Percentiles rank a stretch among this genome's conserved stretches.
Evolutionary conservation across 257 asterid species (phyloP).

Genomic region (Nicotiana tomentosiformis): DNA sequence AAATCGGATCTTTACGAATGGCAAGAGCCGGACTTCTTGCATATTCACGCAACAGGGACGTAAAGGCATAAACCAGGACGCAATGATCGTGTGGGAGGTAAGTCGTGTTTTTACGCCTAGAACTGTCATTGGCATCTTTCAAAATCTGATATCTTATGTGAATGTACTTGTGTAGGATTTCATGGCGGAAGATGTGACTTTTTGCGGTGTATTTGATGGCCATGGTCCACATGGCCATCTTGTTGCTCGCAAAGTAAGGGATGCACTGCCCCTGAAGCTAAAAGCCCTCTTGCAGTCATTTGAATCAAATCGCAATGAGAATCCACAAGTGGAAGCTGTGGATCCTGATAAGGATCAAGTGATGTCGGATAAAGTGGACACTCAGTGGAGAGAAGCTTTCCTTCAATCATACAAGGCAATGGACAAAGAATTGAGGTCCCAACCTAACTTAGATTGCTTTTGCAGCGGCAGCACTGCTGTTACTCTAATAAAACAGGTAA

Average conservation of each 20-base stretch:
- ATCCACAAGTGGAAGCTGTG: conserved; percentile 51
- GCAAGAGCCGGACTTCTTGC: conserved; percentile 71
- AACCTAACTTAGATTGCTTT: conserved; percentile 87
- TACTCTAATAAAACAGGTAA: conserved; percentile 73
- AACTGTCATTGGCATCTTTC: no score
- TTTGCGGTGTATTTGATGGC: conserved; percentile 95
- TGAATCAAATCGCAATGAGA: conserved; percentile 55
- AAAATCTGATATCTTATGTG: neutral
- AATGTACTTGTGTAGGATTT: conserved; percentile 52
- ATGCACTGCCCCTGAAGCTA: conserved; percentile 65
- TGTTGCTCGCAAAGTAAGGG: conserved; percentile 94
- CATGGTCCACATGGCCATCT: conserved; percentile 98
- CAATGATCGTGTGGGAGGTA: conserved; percentile 99
- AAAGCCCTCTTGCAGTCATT: conserved; percentile 47
- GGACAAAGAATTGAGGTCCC: conserved; percentile 92
- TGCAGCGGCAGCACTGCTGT: conserved; percentile 99
- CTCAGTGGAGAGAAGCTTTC: conserved; percentile 77
- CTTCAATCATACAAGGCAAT: conserved; percentile 83
- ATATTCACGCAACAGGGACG: conserved; percentile 97
- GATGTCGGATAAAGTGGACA: conserved; percentile 41
- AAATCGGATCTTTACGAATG: conserved; percentile 73
- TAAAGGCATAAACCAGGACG: conserved; percentile 95
- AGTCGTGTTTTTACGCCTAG: conserved; percentile 12
- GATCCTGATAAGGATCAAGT: conserved; percentile 48
- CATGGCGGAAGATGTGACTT: conserved; percentile 72